Conservation (phyloP, 805 yeast species). For the Scheffersomyces coipomensis region DNA sequence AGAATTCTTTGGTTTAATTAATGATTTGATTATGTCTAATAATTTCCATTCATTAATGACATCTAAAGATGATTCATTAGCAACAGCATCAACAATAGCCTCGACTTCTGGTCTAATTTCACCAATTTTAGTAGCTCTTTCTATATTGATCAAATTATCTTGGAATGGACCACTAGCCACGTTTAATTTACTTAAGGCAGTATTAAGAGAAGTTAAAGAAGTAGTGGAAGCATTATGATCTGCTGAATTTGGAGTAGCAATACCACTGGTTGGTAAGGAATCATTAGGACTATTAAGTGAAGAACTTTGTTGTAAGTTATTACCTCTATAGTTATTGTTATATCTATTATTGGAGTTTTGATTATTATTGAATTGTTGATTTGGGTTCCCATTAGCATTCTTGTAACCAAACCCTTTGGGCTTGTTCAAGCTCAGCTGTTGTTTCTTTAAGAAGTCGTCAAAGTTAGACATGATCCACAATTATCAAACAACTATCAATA, state of each 20-base stretch:
- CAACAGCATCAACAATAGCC: constrained; percentile 49
- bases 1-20: constrained; percentile 73
- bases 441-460: constrained; percentile 52
- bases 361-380: constrained; percentile 1
- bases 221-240: constrained; percentile 54
- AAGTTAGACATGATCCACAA: constrained; percentile 28
- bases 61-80: constrained; percentile 37
- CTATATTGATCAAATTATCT: constrained; percentile 51
- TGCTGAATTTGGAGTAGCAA: constrained; percentile 30
- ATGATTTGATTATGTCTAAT: constrained; percentile 57
- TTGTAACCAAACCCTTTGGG: constrained; percentile 30
- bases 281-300: constrained; percentile 20
- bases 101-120: constrained; percentile 58
- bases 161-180: constrained; percentile 67
- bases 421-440: constrained; percentile 33
- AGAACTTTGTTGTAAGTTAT: constrained; percentile 5
- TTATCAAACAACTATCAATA: too few relatives aligned
- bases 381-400: constrained; percentile 5
- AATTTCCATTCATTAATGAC: constrained; percentile 65
- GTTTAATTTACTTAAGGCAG: constrained; percentile 60
- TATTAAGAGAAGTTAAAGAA: constrained; percentile 69
- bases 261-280: constrained; percentile 35
- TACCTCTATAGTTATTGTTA: constrained; percentile 4
- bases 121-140: constrained; percentile 47
- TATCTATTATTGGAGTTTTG: constrained; percentile 6